These are phyloP conservation scores for Colletotrichum tanaceti DNA, from an alignment of 2,329 filamentous ascomycete species.

Conservation along the genomic window DNA sequence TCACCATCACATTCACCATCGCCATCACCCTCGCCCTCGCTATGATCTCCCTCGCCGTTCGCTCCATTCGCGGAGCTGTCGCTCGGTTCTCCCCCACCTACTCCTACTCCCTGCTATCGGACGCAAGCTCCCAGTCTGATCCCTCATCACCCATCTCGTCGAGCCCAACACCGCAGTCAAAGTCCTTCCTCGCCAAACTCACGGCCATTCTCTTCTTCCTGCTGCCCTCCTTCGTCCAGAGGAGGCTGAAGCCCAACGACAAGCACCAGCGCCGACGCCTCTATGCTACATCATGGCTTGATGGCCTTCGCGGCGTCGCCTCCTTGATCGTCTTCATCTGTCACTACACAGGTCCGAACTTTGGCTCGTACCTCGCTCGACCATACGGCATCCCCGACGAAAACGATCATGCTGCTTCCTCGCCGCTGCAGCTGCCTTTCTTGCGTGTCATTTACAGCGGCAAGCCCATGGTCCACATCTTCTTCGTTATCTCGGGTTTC, in stretches of 20 bases:
- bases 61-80: conserved; percentile 38
- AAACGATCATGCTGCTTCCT: conserved; percentile 48
- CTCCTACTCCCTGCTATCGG: conserved; percentile 27
- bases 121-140: conserved; percentile 20
- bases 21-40: background rate
- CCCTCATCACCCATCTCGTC: conserved; percentile 15
- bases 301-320: conserved; percentile 62
- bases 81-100: conserved; percentile 34
- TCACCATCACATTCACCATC: background rate
- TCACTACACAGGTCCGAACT: conserved; percentile 58
- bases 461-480: conserved; percentile 62
- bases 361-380: conserved; percentile 47
- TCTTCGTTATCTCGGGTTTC: conserved; percentile 64
- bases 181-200: conserved; percentile 25
- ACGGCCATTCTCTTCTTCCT: conserved; percentile 44
- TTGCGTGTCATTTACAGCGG: conserved; percentile 58
- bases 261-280: conserved; percentile 41
- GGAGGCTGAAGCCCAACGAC: conserved; percentile 44
- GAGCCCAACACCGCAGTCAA: background rate
- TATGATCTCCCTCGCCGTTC: conserved; percentile 39
- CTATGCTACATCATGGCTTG: conserved; percentile 60
- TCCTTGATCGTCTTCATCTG: conserved; percentile 61
- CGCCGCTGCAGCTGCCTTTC: conserved; percentile 57
- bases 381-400: conserved; percentile 49
- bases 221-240: conserved; percentile 49